These are phyloP conservation scores for Hypholoma fasciculare DNA, from an alignment of 768 basidiomycete genomes.

Conservation along the genomic window DNA sequence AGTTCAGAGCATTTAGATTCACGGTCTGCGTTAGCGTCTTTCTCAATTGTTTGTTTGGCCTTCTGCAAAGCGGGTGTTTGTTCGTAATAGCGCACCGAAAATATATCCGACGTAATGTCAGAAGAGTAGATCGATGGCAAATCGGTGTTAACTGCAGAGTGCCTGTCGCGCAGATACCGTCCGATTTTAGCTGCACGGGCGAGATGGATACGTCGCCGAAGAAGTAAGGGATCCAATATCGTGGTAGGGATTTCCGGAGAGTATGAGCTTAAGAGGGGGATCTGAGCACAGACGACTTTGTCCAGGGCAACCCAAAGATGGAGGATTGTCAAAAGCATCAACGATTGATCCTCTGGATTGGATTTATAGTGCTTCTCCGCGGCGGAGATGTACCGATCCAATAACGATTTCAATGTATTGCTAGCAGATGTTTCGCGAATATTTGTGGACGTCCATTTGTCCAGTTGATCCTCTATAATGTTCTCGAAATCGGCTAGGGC, in stretches of 20 bases:
- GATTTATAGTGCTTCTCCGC: conserved; percentile 26
- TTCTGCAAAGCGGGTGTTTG: conserved; percentile 7
- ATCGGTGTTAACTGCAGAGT: conserved; percentile 7
- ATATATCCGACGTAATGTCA: conserved; percentile 11
- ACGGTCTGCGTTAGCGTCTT: background rate
- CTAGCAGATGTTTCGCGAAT: conserved; percentile 11
- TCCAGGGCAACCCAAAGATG: conserved; percentile 53
- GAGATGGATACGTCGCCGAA: conserved; percentile 29
- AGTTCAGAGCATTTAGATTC: background rate
- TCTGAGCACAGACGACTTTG: conserved; percentile 27
- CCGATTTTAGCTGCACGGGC: conserved; percentile 24
- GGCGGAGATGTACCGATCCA: conserved; percentile 17
- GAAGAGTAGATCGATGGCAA: conserved; percentile 34
- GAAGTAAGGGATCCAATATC: conserved; percentile 41
- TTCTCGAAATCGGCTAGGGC: conserved; percentile 38
- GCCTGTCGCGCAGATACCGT: conserved; percentile 30
- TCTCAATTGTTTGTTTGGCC: background rate
- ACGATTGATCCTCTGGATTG: conserved; percentile 38
- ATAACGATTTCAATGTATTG: conserved; percentile 22
- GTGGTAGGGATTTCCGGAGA: conserved; percentile 42
- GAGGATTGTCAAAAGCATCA: conserved; percentile 45
- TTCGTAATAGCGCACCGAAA: conserved; percentile 36
- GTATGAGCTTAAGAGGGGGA: conserved; percentile 41
- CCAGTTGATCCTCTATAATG: conserved; percentile 27
- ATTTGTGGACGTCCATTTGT: conserved; percentile 29